Evolutionary conservation across 306 rosid species (phyloP), one percentile per base, ranked within the genome.

Genomic region (Trifolium dubium): DNA sequence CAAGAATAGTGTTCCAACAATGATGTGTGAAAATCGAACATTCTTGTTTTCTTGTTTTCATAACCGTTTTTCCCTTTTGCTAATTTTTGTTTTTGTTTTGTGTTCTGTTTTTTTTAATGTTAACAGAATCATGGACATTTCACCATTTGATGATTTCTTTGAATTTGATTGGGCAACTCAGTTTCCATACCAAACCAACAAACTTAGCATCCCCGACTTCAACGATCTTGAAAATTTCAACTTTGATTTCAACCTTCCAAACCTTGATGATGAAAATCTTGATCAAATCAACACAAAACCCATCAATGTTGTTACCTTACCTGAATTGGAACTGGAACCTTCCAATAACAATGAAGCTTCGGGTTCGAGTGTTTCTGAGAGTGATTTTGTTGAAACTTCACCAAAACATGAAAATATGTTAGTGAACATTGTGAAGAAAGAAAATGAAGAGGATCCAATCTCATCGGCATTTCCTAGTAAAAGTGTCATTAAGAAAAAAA

Each of bases 111-210:
- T 62, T 13, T 65, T 3, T 35, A 29, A 50, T 50, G 23, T 10
- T 54, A 31, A 10, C 87, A 89, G 93, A 63, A 11, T 61, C 2
- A 19, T 77, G 72, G 90, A 74, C 3, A 3, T 74, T 66, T 79
- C 86, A 2, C 84, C 82, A 32, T 35, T 55, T 2, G 89, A 86
- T 12, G 75, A 67, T 15, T 53, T 79, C 4, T 18, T 53, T 4
- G 81, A 73, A 4, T 23, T 71, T 15, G 59, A 66, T 63, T 54
- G 80, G 51, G 40, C 28, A 6, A 62, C 77, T 8, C 32, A 68
- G 1, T 67, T 66, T 0, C 39, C 83, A 28, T 72, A 63, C 18
- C 68, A 77, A 32, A 77, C 53, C 34, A 74, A 80, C 5, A 62
- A 73, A 4, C 65, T 72, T 71, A 79, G 51, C 71, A 32, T 55